These are phyloP conservation scores for Xylaria curta DNA, from an alignment of 495 filamentous ascomycete genomes.

Conservation along the genomic window DNA sequence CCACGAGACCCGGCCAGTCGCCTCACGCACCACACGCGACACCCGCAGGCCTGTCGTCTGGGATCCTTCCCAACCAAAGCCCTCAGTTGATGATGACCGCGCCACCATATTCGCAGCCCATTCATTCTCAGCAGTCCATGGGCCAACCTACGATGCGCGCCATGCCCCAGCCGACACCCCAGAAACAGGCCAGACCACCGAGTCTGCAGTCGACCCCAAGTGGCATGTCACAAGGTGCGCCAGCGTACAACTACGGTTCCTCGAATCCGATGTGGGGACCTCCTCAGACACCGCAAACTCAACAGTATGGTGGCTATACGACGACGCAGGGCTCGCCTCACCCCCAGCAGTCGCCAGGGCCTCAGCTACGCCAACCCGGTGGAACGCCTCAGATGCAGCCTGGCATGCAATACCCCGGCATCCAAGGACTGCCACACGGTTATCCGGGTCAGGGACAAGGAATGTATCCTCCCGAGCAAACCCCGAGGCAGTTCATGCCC, in stretches of 20 bases:
- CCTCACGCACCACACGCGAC: conserved; percentile 57
- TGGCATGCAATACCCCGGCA: conserved; percentile 63
- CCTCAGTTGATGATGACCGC: conserved; percentile 65
- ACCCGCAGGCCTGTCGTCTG: conserved; percentile 47
- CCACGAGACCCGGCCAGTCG: conserved; percentile 57
- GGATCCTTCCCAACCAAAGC: conserved; percentile 55
- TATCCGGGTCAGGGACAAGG: conserved; percentile 57
- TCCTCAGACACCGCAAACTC: conserved; percentile 53
- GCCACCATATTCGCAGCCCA: conserved; percentile 57
- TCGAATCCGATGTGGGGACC: conserved; percentile 58
- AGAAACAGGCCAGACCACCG: conserved; percentile 55
- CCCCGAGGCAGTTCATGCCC: conserved; percentile 67
- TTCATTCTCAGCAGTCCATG: conserved; percentile 58
- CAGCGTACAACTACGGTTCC: conserved; percentile 58
- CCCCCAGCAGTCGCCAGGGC: conserved; percentile 63
- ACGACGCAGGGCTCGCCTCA: conserved; percentile 63
- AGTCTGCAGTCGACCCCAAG: conserved; percentile 48
- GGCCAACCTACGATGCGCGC: conserved; percentile 59
- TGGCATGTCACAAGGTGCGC: conserved; percentile 46
- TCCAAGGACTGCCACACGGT: conserved; percentile 64
- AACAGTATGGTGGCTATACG: conserved; percentile 50
- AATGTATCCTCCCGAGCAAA: conserved; percentile 65
- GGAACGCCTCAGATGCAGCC: conserved; percentile 66
- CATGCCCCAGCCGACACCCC: conserved; percentile 56
- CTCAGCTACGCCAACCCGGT: conserved; percentile 67